Conservation (phyloP, 1,284 basidiomycete genomes). For the Pascua sp. region DNA sequence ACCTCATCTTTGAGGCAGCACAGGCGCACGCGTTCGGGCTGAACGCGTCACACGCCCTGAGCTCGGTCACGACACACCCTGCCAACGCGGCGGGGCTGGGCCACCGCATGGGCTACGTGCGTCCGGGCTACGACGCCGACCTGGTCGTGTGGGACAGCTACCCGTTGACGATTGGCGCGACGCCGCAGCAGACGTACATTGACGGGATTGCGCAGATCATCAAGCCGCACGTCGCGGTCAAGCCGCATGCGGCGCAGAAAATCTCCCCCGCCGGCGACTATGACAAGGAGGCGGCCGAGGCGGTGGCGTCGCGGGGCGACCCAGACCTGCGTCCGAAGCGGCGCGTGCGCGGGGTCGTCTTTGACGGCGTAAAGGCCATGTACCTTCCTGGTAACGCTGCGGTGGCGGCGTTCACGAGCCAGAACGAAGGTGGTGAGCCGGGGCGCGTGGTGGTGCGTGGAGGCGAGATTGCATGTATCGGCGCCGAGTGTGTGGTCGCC, state of each 20-base stretch:
- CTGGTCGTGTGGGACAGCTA: slow-evolving; percentile 87
- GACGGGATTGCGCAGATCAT: slow-evolving; percentile 54
- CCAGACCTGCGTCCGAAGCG: slow-evolving; percentile 41
- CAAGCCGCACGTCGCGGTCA: slow-evolving; percentile 34
- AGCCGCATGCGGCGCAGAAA: slow-evolving; percentile 42
- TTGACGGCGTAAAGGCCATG: slow-evolving; percentile 42
- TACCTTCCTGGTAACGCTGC: slow-evolving; percentile 16
- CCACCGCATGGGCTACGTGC: slow-evolving; percentile 74
- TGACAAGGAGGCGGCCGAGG: slow-evolving; percentile 40
- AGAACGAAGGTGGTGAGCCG: slow-evolving; percentile 1
- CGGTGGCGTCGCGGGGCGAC: slow-evolving; percentile 42
- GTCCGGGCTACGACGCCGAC: slow-evolving; percentile 59
- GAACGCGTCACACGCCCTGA: slow-evolving; percentile 42
- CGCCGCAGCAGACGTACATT: slow-evolving; percentile 60
- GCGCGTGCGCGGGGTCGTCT: slow-evolving; percentile 37
- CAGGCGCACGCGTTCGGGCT: slow-evolving; percentile 72
- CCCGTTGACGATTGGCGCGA: slow-evolving; percentile 65
- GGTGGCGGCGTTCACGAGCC: not conserved
- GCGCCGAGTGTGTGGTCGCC: slow-evolving; percentile 21
- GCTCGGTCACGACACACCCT: slow-evolving; percentile 72
- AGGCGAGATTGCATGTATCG: slow-evolving; percentile 49
- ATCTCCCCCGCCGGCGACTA: slow-evolving; percentile 36
- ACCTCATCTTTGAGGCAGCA: slow-evolving; percentile 77
- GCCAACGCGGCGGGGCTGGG: slow-evolving; percentile 72
- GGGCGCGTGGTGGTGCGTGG: slow-evolving; percentile 35